A percentile compares a stretch with the other conserved stretches of the same genome.
phyloP scores from a whole-genome alignment of 768 basidiomycete genomes.

The Calvatia gigantea region DNA sequence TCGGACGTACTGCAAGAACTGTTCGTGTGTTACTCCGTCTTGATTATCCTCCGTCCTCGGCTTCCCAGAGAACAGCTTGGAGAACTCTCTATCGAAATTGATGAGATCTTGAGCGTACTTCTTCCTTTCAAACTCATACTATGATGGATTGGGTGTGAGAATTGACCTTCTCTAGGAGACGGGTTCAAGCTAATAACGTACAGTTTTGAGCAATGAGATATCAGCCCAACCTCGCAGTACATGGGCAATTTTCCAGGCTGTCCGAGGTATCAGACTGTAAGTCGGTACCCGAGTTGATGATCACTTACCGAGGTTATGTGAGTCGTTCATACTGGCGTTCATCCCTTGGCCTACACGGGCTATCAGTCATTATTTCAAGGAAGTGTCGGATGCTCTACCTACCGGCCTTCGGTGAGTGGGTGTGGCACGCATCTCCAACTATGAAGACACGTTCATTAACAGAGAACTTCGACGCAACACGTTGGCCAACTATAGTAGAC shows the following conservation, averaged over 20 bases:
- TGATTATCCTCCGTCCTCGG: slow-evolving; percentile 44
- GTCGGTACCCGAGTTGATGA: not conserved
- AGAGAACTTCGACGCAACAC: slow-evolving; percentile 63
- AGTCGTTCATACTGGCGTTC: slow-evolving; percentile 77
- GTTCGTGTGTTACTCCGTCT: slow-evolving; percentile 50
- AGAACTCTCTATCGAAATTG: slow-evolving; percentile 62
- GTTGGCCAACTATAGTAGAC: slow-evolving; percentile 56
- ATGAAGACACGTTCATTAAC: slow-evolving; percentile 68
- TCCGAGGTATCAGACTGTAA: not conserved
- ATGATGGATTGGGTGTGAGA: not conserved
- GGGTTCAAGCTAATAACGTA: slow-evolving; percentile 22
- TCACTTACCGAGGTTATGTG: slow-evolving; percentile 58
- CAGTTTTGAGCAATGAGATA: slow-evolving; percentile 46
- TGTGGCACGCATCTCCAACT: slow-evolving; percentile 73
- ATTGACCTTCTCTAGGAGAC: too few relatives aligned
- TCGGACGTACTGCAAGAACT: slow-evolving; percentile 40
- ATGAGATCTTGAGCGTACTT: slow-evolving; percentile 73
- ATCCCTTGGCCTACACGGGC: slow-evolving; percentile 57
- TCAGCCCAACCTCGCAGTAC: slow-evolving; percentile 54
- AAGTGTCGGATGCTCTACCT: slow-evolving; percentile 1
- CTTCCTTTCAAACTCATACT: slow-evolving; percentile 70
- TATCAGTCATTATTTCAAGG: too few relatives aligned
- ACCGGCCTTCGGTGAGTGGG: slow-evolving; percentile 67
- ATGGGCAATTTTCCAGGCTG: slow-evolving; percentile 60
- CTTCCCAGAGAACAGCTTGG: slow-evolving; percentile 66